Evolutionary conservation across 148 eudicot species (phyloP), one percentile per base, ranked within the genome.

Genomic region (Chenopodium suecicum): DNA sequence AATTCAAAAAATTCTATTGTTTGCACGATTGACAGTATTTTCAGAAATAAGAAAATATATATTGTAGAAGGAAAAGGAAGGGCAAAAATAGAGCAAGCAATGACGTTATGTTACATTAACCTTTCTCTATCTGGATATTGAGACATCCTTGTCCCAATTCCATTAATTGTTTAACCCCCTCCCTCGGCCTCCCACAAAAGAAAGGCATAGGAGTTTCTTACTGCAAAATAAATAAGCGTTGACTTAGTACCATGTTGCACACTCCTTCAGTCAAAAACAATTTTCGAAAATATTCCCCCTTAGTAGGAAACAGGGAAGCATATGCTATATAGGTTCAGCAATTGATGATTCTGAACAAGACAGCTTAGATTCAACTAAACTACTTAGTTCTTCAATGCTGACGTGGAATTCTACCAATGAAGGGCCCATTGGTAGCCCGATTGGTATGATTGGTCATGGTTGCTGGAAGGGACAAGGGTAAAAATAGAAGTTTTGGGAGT

Each of bases 51-150:
- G 65, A 29, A 60, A 34, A 14, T 1, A 10, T 73, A 67, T 47
- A 76, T 44, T 25, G 13, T 72, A 73, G 66, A 27, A 54, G 81
- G 14, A 66, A 74, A 41, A 56, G 69, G 16, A 54, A 68, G 68
- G 25, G n/a, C 8, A 41, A 68, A 32, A 78, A 48, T 63, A 20
- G 50, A 20, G 75, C 4, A 63, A 72, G 52, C 4, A 34, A 27
- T 44, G 56, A 29, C 64, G 27, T 54, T 22, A n/a, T 14, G 29
- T 58, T 69, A 76, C 48, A 52, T 23, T 14, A 70, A 82, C 70
- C 73, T 83, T 70, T 48, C 11, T 72, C 54, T 73, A 71, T 56
- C 19, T 1, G 7, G 6, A 19, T 22, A 58, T 77, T n/a, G 25
- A 9, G 54, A 80, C 50, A 72, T 72, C 52, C 76, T 56, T 37